These are phyloP conservation scores for Gossypium davidsonii DNA, from an alignment of 441 rosid species.

Conservation along the genomic window DNA sequence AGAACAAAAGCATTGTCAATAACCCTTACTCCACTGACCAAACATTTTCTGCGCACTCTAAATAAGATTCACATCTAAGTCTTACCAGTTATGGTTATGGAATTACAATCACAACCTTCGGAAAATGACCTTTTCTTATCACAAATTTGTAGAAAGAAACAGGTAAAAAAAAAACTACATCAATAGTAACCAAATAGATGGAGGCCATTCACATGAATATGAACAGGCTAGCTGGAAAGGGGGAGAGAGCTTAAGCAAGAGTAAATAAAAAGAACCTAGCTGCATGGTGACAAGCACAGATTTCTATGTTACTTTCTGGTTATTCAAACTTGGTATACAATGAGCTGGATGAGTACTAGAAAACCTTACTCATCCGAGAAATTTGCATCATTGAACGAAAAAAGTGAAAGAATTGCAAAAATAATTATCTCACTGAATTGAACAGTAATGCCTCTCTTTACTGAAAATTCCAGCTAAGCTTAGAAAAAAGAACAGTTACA, in stretches of 20 bases:
- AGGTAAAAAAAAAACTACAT: not conserved
- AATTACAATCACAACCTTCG: not conserved
- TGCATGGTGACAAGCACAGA: slow-evolving; percentile 10
- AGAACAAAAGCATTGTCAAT: slow-evolving; percentile 37
- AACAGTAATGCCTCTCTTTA: slow-evolving; percentile 18
- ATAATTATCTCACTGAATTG: slow-evolving; percentile 22
- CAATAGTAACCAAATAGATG: not conserved
- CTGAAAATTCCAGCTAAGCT: slow-evolving; percentile 26
- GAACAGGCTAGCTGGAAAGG: slow-evolving; percentile 2
- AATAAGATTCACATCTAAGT: not conserved
- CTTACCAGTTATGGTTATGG: not conserved
- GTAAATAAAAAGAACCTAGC: not conserved
- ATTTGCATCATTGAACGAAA: not conserved
- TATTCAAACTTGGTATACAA: slow-evolving; percentile 16
- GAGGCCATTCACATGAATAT: not conserved
- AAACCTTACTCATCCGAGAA: slow-evolving; percentile 12
- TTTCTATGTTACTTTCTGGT: slow-evolving; percentile 16
- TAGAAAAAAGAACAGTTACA: slow-evolving; percentile 2
- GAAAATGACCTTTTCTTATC: not conserved
- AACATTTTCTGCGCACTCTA: slow-evolving; percentile 9
- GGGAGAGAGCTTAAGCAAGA: not conserved
- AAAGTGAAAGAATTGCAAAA: not conserved
- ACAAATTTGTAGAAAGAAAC: not conserved
- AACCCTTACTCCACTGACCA: slow-evolving; percentile 24
- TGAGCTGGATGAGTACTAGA: slow-evolving; percentile 19